Evolutionary conservation across 371 early-diverging fungal species (phyloP).

Genomic region (Zopfochytrium polystomum): DNA sequence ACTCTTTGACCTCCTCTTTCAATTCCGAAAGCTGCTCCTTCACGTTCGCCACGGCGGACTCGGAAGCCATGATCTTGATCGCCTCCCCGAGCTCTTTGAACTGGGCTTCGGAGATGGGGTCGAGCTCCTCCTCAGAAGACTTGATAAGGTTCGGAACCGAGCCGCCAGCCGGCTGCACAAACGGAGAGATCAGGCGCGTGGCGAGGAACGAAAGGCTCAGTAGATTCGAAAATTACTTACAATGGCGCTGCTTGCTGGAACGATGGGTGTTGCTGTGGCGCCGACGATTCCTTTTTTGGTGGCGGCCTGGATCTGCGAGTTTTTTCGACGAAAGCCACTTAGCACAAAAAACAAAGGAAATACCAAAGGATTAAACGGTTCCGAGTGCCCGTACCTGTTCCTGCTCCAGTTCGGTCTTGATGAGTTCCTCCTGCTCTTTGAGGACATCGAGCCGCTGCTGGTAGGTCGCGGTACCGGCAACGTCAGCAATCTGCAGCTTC

Average conservation of each 20-base stretch:
- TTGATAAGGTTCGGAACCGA: too few species aligned
- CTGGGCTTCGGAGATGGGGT: slow-evolving; percentile 37
- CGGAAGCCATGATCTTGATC: slow-evolving; percentile 41
- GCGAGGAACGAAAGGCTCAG: too few species aligned
- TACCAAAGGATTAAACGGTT: neutral
- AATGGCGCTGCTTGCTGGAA: too few species aligned
- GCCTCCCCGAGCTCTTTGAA: slow-evolving; percentile 44
- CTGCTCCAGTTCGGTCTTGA: slow-evolving; percentile 77
- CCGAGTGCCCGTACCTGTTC: slow-evolving; percentile 33
- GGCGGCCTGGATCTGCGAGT: slow-evolving; percentile 11
- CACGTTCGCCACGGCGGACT: slow-evolving; percentile 45
- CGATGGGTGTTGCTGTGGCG: too few species aligned
- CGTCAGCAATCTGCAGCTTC: slow-evolving; percentile 80
- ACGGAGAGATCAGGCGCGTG: too few species aligned
- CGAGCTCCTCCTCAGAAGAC: slow-evolving; percentile 22
- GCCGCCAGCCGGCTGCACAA: too few species aligned
- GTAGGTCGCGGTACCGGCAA: slow-evolving; percentile 82
- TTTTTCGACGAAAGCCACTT: neutral
- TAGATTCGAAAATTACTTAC: too few species aligned
- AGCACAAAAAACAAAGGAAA: neutral
- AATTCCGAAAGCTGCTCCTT: slow-evolving; percentile 36
- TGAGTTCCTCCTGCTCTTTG: slow-evolving; percentile 92
- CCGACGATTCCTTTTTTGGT: slow-evolving; percentile 4
- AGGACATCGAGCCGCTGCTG: slow-evolving; percentile 90
- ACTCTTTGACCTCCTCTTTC: slow-evolving; percentile 47